Percentiles rank a stretch among this genome's conserved stretches.
phyloP scores from a whole-genome alignment of 805 yeast species.

The Wickerhamomyces pijperi region DNA sequence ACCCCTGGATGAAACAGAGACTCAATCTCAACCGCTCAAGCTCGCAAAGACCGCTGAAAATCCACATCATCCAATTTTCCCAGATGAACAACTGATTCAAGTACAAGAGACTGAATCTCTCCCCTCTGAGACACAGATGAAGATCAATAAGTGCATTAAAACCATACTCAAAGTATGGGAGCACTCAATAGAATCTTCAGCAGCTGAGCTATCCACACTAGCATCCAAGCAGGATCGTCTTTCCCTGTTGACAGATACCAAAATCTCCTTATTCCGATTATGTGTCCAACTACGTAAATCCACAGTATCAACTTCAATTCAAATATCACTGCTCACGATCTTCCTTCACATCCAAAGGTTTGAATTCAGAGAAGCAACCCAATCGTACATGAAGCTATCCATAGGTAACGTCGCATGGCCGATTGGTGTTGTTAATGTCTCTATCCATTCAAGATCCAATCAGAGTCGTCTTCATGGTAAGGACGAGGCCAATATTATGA shows the following conservation, averaged over 20 bases:
- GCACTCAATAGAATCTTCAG: neutral
- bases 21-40: no score
- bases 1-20: no score
- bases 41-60: no score
- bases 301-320: slow-evolving; percentile 26
- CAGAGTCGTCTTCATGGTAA: slow-evolving; percentile 44
- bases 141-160: slow-evolving; percentile 20
- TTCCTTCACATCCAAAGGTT: slow-evolving; percentile 45
- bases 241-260: slow-evolving; percentile 38
- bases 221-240: no score
- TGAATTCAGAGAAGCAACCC: slow-evolving; percentile 44
- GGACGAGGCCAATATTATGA: slow-evolving; percentile 55
- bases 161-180: slow-evolving; percentile 27
- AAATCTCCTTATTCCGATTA: slow-evolving; percentile 36
- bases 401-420: slow-evolving; percentile 93
- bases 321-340: slow-evolving; percentile 49
- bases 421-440: slow-evolving; percentile 69
- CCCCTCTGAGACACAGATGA: slow-evolving; percentile 8
- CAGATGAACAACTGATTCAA: slow-evolving; percentile 8
- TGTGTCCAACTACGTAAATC: slow-evolving; percentile 41
- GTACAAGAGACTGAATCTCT: slow-evolving; percentile 9
- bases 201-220: no score
- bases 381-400: slow-evolving; percentile 62
- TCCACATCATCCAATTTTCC: slow-evolving; percentile 1
- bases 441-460: slow-evolving; percentile 68